Conservation (phyloP, 176 grass and related monocot genomes). For the Aegilops umbellulata region DNA sequence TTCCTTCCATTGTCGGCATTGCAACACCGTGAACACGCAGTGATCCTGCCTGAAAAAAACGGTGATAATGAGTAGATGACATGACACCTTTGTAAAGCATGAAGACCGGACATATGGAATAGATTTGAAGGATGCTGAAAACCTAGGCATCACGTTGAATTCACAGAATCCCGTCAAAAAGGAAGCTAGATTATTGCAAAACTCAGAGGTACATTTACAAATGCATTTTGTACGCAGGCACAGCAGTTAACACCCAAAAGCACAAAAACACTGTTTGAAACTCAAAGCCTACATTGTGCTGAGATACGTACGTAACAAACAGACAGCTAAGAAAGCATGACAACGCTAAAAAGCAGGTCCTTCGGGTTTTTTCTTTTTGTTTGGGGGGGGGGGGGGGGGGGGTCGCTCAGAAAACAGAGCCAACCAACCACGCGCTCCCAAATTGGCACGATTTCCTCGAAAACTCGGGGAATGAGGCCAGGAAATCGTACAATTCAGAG, state of each 20-base stretch:
- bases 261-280: background rate
- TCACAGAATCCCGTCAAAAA: background rate
- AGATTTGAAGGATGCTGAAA: background rate
- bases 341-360: background rate
- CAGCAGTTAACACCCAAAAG: background rate
- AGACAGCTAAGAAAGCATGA: background rate
- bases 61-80: background rate
- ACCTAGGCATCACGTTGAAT: background rate
- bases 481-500: background rate
- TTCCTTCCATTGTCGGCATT: slow-evolving; percentile 92
- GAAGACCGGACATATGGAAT: background rate
- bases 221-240: background rate
- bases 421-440: background rate
- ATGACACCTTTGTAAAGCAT: background rate
- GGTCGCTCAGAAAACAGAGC: background rate
- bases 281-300: background rate
- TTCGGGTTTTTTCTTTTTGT: too few species aligned
- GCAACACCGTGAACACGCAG: slow-evolving; percentile 95
- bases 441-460: background rate
- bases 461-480: background rate
- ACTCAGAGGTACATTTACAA: background rate
- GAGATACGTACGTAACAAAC: background rate
- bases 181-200: slow-evolving; percentile 5
- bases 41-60: slow-evolving; percentile 71
- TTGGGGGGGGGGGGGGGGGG: background rate